Percentiles rank a stretch among this genome's conserved stretches.
These are phyloP conservation scores for Adansonia digitata DNA, from an alignment of 345 rosid genomes.

Conservation along the genomic window DNA sequence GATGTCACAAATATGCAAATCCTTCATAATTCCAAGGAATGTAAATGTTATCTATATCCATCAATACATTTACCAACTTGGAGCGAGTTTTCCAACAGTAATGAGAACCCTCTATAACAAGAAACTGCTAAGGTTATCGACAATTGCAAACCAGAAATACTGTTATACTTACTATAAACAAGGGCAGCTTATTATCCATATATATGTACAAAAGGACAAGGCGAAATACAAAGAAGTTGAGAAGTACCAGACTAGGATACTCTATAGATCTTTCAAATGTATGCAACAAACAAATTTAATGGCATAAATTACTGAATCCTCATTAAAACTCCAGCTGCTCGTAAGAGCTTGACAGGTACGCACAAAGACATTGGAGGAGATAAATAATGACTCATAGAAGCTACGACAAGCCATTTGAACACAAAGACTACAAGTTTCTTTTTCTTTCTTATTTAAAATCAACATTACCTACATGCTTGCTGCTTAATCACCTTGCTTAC, in stretches of 20 bases:
- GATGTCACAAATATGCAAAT: background rate
- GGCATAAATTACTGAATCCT: background rate
- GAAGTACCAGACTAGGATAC: background rate
- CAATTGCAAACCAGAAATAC: background rate
- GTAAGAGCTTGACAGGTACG: background rate
- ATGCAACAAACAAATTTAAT: background rate
- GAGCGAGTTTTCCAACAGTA: background rate
- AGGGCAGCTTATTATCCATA: background rate
- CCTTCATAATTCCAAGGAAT: background rate
- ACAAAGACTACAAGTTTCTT: background rate
- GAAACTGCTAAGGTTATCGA: background rate
- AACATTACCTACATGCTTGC: background rate
- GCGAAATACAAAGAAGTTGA: background rate
- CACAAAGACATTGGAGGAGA: background rate
- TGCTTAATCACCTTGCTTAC: conserved; percentile 1
- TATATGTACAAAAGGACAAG: background rate
- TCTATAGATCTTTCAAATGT: background rate
- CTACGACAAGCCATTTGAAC: background rate
- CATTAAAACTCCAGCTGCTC: background rate
- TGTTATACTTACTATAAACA: background rate
- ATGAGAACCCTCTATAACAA: background rate
- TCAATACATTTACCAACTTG: background rate
- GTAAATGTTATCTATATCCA: background rate
- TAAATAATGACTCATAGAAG: conserved; percentile 1
- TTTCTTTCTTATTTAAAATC: background rate